phyloP scores from a whole-genome alignment of 1,139 yeast species.

The Nakaseomyces nivariensis region DNA sequence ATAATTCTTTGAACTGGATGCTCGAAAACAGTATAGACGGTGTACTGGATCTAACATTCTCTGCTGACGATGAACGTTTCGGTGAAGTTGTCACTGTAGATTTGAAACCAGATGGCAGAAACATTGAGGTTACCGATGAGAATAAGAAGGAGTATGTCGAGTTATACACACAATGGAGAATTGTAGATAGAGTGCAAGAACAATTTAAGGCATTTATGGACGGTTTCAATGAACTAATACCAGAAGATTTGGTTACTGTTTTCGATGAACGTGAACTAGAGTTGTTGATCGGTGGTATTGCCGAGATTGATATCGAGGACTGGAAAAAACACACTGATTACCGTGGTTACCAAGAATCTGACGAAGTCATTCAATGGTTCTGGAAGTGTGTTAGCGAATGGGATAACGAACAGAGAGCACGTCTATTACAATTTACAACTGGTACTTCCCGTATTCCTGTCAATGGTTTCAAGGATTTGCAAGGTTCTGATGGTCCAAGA shows the following conservation, averaged over 20 bases:
- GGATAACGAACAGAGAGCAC: constrained; percentile 95
- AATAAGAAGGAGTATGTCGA: constrained; percentile 95
- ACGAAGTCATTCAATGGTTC: constrained; percentile 96
- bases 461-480: constrained; percentile 95
- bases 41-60: constrained; percentile 76
- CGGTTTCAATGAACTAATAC: constrained; percentile 94
- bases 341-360: constrained; percentile 93
- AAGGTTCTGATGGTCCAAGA: constrained; percentile 98
- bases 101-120: constrained; percentile 76
- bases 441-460: constrained; percentile 99
- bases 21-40: constrained; percentile 87
- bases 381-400: constrained; percentile 90
- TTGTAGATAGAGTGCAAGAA: constrained; percentile 83
- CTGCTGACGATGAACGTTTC: constrained; percentile 92
- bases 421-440: constrained; percentile 90
- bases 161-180: constrained; percentile 92
- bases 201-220: constrained; percentile 94
- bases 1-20: constrained; percentile 91
- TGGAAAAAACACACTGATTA: constrained; percentile 99
- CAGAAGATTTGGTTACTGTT: constrained; percentile 91
- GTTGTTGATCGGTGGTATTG: constrained; percentile 92
- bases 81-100: constrained; percentile 90
- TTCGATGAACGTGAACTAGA: constrained; percentile 97
- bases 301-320: constrained; percentile 95
- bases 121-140: constrained; percentile 86